Evolutionary conservation across 2,329 filamentous ascomycete species (phyloP), one percentile per base, ranked within the genome.

Genomic region (Beauveria caledonica): DNA sequence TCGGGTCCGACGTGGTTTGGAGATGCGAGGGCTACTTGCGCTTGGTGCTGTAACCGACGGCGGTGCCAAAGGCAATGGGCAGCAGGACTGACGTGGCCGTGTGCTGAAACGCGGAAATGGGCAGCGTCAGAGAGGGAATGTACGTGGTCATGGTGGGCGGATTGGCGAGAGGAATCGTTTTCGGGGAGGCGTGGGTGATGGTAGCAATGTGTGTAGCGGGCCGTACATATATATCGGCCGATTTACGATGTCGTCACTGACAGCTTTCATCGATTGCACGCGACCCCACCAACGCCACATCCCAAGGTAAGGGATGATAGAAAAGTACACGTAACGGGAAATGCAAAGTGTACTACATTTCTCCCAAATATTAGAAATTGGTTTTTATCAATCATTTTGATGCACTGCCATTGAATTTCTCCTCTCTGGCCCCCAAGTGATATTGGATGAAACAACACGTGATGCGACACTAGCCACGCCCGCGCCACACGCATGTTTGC

Each of bases 81-180:
- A 96, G 78, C 44, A 95, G 81, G 63, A 94, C 84, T 19, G 90
- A 88, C 29, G 83, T 80, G 8, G 89, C 86, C 5, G 89, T 85
- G 70, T 83, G 86, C 68, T 85, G 80, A 72, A 95, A 92, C 64
- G 92, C 74, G 65, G 82, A 78, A 51, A 80, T 76, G 2, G 91
- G 90, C 19, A 96, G 79, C 23, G 89, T 92, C 64, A 95, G 75
- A 44, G 84, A 86, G n/a, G 89, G 86, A 62, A 94, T 84, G 72
- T 88, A 88, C 63, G 89, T 86, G 11, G 89, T 92, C 90, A 94
- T 95, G 55, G 60, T 21, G 39, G 55, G 45, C 52, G 60, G 21
- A 42, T 39, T 19, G 13, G 36, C 15, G 10, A n/a, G 36, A 39
- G 17, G 33, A 15, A 15, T 36, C 15, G 33, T 36, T 36, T 36